Base-by-base conservation (phyloP, 495 filamentous ascomycete genomes). In the Hypomontagnella monticulosa region DNA sequence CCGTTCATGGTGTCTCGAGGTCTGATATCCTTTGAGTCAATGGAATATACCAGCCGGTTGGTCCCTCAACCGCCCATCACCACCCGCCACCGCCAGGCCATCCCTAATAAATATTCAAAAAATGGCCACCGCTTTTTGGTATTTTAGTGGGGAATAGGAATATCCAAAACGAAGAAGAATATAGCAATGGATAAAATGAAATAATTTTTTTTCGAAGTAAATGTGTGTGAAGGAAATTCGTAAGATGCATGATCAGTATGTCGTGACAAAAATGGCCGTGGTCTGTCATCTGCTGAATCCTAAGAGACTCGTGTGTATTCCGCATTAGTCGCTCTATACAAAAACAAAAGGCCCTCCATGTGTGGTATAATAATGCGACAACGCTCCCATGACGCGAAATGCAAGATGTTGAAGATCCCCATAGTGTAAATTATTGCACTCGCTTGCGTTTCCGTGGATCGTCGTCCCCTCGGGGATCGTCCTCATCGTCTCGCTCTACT, bases 371-470 rank as follows among this genome's bases (percentile, higher is more conserved):
- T 70, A 38, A 27, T 66, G 61, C 52, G 56, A 64, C 57, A 63
- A 67, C 58, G 51, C 57, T 47, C 47, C 44, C 42, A 67, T 63
- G 58, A 51, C 63, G 55, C 50, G 34, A 58, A 59, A 57, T 50
- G 27, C 48, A 33, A 30, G 20, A 47, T 51, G 15, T 52, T 41
- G 36, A 48, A 44, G 11, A 32, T 34, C 33, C 23, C 41, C 3
- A 51, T 27, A 36, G 41, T 42, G 19, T 32, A 40, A 54, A 54
- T 76, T 61, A 83, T 63, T 77, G 74, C 60, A 93, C 73, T 63
- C 92, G 84, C 77, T 93, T 96, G 56, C 92, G 84, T 75, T 96
- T 96, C 55, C 92, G 23, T 6, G 23, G 82, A 71, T 94, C 92
- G 2, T 82, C 79, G 12, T 83, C 80, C 18, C 77, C 79, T 27